Evolutionary conservation across 768 basidiomycete species (phyloP).

Genomic region (Cubamyces sp.): DNA sequence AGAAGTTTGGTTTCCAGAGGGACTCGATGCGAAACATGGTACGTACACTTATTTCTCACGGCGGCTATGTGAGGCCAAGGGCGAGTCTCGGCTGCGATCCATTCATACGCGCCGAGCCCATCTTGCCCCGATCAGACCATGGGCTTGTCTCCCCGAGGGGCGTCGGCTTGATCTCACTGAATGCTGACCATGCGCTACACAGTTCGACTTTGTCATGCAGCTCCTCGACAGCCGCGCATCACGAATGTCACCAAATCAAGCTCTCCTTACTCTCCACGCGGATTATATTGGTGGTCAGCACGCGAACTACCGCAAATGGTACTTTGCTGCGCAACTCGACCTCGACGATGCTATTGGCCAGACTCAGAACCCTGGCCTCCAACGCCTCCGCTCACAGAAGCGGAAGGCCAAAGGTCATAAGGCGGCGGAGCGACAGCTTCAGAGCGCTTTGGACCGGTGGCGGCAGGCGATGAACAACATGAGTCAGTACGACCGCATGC

Average conservation of each 20-base stretch:
- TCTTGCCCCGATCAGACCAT: not conserved
- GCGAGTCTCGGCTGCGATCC: not conserved
- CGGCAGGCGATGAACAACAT: slow-evolving; percentile 98
- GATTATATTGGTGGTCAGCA: slow-evolving; percentile 99
- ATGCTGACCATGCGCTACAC: slow-evolving; percentile 5
- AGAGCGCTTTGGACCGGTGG: slow-evolving; percentile 90
- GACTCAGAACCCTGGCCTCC: slow-evolving; percentile 88
- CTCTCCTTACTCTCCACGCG: slow-evolving; percentile 92
- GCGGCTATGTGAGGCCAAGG: slow-evolving; percentile 8
- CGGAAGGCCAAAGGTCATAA: slow-evolving; percentile 57
- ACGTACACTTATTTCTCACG: slow-evolving; percentile 23
- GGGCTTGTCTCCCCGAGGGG: not conserved
- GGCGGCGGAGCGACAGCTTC: slow-evolving; percentile 64
- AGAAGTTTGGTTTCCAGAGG: slow-evolving; percentile 98
- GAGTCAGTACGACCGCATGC: slow-evolving; percentile 96
- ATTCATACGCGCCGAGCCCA: not conserved
- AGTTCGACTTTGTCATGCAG: slow-evolving; percentile 99
- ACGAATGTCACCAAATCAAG: slow-evolving; percentile 96
- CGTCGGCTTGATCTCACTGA: not conserved
- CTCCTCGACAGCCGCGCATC: slow-evolving; percentile 95
- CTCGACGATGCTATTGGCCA: slow-evolving; percentile 96
- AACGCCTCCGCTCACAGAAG: slow-evolving; percentile 75
- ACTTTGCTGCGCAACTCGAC: slow-evolving; percentile 98
- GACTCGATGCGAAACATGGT: slow-evolving; percentile 98
- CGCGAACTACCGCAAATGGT: slow-evolving; percentile 99